phyloP scores from a whole-genome alignment of 2,329 filamentous ascomycete genomes.

The Fusarium sp. region DNA sequence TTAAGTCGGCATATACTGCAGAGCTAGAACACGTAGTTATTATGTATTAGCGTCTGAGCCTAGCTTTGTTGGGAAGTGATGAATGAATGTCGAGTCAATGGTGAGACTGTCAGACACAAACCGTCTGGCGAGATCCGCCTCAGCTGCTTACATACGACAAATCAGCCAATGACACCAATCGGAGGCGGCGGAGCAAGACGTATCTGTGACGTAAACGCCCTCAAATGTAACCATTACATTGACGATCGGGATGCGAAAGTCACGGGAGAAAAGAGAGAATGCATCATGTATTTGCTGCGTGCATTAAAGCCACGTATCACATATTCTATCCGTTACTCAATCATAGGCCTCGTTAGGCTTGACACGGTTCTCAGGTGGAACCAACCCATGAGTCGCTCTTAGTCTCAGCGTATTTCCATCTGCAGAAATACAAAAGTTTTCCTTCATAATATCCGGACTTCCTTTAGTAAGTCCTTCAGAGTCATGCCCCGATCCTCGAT shows the following conservation, averaged over 20 bases:
- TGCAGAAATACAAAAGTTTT: conserved; percentile 8
- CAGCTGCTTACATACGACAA: not conserved
- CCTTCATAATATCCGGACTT: not conserved
- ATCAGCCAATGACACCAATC: not conserved
- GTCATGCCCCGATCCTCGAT: not conserved
- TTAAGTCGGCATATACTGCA: too few relatives aligned
- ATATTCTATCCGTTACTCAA: not conserved
- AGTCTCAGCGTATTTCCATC: conserved; percentile 1
- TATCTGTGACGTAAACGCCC: not conserved
- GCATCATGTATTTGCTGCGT: too few relatives aligned
- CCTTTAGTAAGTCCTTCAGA: fast-evolving
- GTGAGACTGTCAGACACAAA: too few relatives aligned
- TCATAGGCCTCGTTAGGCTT: conserved; percentile 5
- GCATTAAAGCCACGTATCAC: too few relatives aligned
- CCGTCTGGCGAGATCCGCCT: not conserved
- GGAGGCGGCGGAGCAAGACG: not conserved
- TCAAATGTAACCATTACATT: not conserved
- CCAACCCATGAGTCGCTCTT: not conserved
- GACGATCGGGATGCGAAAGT: too few relatives aligned
- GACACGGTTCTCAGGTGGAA: not conserved
- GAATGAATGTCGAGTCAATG: too few relatives aligned
- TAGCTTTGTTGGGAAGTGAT: too few relatives aligned
- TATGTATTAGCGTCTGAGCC: too few relatives aligned
- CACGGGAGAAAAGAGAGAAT: too few relatives aligned
- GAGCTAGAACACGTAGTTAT: not conserved